phyloP scores from a whole-genome alignment of 345 rosid species.

The Lumnitzera racemosa region DNA sequence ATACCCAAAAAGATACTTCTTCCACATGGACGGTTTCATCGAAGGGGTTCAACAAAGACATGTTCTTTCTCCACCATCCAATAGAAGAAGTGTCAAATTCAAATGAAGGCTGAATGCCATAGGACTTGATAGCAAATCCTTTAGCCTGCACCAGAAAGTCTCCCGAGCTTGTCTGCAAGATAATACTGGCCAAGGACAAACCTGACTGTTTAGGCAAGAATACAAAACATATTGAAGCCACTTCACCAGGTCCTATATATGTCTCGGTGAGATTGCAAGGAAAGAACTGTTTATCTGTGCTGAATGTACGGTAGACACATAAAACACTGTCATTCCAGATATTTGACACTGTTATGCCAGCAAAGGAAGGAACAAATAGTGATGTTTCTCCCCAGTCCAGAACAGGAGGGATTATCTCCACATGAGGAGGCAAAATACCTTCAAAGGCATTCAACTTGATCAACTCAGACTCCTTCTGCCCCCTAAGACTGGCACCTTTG shows the following conservation, averaged over 20 bases:
- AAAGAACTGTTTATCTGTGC: conserved; percentile 52
- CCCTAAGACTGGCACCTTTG: conserved; percentile 22
- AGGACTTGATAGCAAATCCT: conserved; percentile 50
- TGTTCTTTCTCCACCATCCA: conserved; percentile 37
- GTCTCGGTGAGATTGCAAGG: conserved; percentile 54
- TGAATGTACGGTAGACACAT: conserved; percentile 52
- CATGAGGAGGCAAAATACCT: conserved; percentile 22
- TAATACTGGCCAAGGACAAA: conserved; percentile 43
- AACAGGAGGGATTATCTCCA: conserved; percentile 44
- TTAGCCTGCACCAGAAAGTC: conserved; percentile 58
- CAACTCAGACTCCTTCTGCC: conserved; percentile 23
- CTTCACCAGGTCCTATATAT: conserved; percentile 50
- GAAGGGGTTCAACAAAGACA: conserved; percentile 59
- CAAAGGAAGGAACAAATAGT: conserved; percentile 47
- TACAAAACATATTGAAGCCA: conserved; percentile 51
- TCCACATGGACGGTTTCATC: conserved; percentile 44
- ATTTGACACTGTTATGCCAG: conserved; percentile 46
- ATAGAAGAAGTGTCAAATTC: conserved; percentile 25
- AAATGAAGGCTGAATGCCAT: conserved; percentile 35
- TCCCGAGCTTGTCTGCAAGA: conserved; percentile 64
- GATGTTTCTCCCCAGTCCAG: conserved; percentile 53
- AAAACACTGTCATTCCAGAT: conserved; percentile 51
- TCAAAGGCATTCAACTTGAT: conserved; percentile 22
- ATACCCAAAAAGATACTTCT: conserved; percentile 50
- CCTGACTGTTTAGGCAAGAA: conserved; percentile 61